phyloP scores from a whole-genome alignment of 1,284 basidiomycete species.

The Porogramme epimiltina region DNA sequence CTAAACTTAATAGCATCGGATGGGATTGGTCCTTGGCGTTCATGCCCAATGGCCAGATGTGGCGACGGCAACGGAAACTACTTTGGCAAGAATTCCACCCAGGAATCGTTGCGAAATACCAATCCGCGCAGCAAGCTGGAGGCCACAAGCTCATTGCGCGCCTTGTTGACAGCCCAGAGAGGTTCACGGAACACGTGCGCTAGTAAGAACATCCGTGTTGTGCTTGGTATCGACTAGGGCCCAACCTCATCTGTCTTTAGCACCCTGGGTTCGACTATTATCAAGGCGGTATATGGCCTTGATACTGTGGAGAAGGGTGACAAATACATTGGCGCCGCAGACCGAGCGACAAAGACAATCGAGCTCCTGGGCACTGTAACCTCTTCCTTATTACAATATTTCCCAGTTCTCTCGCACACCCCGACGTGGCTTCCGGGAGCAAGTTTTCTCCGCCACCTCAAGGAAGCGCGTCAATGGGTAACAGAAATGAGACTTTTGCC shows the following conservation, averaged over 20 bases:
- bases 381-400: conserved; percentile 8
- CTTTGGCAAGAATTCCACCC: conserved; percentile 6
- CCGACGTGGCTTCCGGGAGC: conserved; percentile 6
- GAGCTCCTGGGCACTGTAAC: neutral
- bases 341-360: conserved; percentile 1
- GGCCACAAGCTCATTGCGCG: neutral
- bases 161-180: neutral
- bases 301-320: neutral
- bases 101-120: neutral
- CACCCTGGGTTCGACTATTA: neutral
- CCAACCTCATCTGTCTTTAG: neutral
- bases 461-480: neutral
- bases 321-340: neutral
- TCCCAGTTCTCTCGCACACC: conserved; percentile 9
- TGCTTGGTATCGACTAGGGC: too few species aligned
- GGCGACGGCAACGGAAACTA: conserved; percentile 2
- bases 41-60: conserved; percentile 3
- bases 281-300: conserved; percentile 1
- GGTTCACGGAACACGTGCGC: neutral
- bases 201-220: too few species aligned
- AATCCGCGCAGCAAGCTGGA: neutral
- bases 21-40: conserved; percentile 2
- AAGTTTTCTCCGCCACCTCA: neutral
- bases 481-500: too few species aligned
- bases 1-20: neutral